Evolutionary conservation across 2,329 filamentous ascomycete species (phyloP), one percentile per base, ranked within the genome.

Genomic region (Claviceps sp.): DNA sequence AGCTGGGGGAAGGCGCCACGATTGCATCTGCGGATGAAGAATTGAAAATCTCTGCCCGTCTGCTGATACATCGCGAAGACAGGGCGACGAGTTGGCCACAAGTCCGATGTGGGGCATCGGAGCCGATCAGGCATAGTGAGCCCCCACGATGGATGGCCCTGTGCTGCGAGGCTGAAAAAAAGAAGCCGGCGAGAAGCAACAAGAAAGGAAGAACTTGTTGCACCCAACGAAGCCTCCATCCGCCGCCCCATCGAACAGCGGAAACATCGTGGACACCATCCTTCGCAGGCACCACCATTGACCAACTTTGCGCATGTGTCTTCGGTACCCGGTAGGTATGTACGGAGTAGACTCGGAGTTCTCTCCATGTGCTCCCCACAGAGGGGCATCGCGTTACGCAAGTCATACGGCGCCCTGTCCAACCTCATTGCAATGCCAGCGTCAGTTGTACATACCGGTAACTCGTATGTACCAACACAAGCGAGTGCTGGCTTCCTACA

Each of bases 191-290:
- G 40, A 50, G 57, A 57, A 55, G 53, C 52, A 50, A 20, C 41
- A 38, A 48, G 45, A 42, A 49, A 63, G 64, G 62, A 63, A 60
- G 62, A 66, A 11, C 30, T 34, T 34, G 30, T 34, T 34, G 8
- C 30, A 9, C 26, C 26, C 26, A 9, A 30, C 26, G 26, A 30
- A 26, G 24, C 26, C 26, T 30, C 8, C 26, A 30, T 11, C 65
- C 65, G 63, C 62, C 63, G 63, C 54, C 54, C 52, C 52, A 52
- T 49, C 45, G 44, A 40, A 18, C 30, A 22, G 55, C 54, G 54
- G 50, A 52, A 50, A 49, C 52, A 57, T 54, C 55, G 46, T 44
- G 34, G 48, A 13, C 20, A 9, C 24, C 30, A 13, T 45, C 37
- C 30, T 34, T 34, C 9, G 3, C 30, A 34, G 30, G 9, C 30